These are phyloP conservation scores for Cyberlindnera mrakii DNA, from an alignment of 805 yeast species.

Conservation along the genomic window DNA sequence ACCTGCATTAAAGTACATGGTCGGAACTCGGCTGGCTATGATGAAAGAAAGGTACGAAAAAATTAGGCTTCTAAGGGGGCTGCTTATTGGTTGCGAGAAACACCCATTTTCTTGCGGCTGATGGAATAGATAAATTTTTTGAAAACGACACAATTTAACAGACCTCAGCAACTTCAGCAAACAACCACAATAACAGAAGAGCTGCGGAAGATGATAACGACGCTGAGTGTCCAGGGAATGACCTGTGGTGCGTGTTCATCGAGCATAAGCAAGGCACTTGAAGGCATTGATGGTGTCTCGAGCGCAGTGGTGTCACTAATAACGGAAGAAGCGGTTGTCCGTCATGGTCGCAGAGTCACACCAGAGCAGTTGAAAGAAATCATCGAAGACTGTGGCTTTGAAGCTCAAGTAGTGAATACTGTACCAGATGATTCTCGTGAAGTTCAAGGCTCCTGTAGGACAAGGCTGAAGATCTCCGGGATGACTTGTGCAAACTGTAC, in stretches of 20 bases:
- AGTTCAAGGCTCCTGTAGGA: not conserved
- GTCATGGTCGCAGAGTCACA: constrained; percentile 28
- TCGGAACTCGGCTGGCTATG: too few relatives aligned
- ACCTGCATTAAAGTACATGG: too few relatives aligned
- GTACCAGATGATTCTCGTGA: not conserved
- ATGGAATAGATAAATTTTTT: not conserved
- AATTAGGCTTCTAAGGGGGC: too few relatives aligned
- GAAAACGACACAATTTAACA: not conserved
- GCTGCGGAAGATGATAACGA: constrained; percentile 7
- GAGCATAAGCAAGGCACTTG: constrained; percentile 55
- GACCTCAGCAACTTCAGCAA: not conserved
- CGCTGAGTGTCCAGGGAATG: constrained; percentile 54
- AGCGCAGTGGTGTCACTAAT: constrained; percentile 62
- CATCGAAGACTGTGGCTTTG: constrained; percentile 68
- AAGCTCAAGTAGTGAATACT: constrained; percentile 11
- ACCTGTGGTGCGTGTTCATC: constrained; percentile 85
- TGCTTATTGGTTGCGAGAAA: too few relatives aligned
- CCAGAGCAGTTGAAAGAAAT: constrained; percentile 36
- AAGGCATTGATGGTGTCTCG: constrained; percentile 41
- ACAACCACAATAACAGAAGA: not conserved
- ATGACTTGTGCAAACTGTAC: constrained; percentile 92
- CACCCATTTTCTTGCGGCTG: not conserved
- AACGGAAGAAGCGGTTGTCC: constrained; percentile 65
- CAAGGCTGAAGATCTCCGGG: constrained; percentile 36
- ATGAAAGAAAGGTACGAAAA: too few relatives aligned